Conservation (phyloP, 768 basidiomycete species). For the Collybiopsis confluens region DNA sequence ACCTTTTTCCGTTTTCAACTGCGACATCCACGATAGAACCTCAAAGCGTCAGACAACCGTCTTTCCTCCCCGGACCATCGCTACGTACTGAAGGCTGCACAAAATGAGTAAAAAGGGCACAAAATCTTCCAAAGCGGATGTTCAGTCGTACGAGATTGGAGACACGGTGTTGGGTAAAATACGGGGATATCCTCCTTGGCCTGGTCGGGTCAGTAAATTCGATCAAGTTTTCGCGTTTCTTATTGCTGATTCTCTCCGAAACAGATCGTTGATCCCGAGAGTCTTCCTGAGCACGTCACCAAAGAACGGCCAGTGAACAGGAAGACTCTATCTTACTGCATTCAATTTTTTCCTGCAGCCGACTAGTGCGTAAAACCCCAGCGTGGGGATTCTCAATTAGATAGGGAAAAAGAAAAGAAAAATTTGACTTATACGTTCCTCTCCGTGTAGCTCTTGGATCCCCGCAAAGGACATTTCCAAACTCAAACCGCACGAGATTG, state of each 20-base stretch:
- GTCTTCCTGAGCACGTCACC: slow-evolving; percentile 54
- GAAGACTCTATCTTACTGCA: slow-evolving; percentile 65
- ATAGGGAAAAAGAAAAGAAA: background rate
- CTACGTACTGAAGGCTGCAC: too few relatives aligned
- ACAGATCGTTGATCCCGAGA: slow-evolving; percentile 78
- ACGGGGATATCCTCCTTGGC: slow-evolving; percentile 95
- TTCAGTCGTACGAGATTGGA: slow-evolving; percentile 57
- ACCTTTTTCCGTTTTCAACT: slow-evolving; percentile 3
- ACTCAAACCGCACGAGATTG: slow-evolving; percentile 76
- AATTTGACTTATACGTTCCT: background rate
- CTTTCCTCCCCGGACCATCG: too few relatives aligned
- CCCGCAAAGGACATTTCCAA: slow-evolving; percentile 76
- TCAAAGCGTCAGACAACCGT: background rate
- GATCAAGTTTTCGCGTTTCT: background rate
- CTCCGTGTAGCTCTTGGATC: slow-evolving; percentile 70
- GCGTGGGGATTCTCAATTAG: too few relatives aligned
- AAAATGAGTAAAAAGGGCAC: slow-evolving; percentile 50
- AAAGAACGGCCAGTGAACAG: slow-evolving; percentile 71
- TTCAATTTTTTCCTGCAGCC: slow-evolving; percentile 88
- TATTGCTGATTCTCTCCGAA: background rate
- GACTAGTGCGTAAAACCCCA: slow-evolving; percentile 78
- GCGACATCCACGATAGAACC: slow-evolving; percentile 1
- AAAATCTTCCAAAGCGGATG: slow-evolving; percentile 32
- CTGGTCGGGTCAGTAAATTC: slow-evolving; percentile 71
- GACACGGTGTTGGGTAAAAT: slow-evolving; percentile 92